A percentile compares a stretch with the other conserved stretches of the same genome.
Conservation (phyloP, 2,329 filamentous ascomycete species). For the Cryphonectria nitschkei region DNA sequence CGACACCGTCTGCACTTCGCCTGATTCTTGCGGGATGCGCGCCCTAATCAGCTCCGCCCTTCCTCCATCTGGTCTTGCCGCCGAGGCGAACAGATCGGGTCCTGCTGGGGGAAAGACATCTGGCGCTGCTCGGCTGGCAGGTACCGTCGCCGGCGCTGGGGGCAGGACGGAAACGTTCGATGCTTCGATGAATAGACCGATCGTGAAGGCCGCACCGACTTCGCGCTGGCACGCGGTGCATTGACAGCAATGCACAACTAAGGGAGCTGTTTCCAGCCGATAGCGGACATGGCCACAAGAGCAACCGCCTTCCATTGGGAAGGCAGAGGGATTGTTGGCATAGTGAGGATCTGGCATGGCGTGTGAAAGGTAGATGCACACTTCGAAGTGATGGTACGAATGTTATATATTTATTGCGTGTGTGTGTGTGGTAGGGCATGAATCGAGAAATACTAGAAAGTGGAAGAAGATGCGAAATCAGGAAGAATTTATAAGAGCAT, state of each 20-base stretch:
- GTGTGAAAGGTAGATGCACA: background rate
- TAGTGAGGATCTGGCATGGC: conserved; percentile 21
- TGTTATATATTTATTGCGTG: background rate
- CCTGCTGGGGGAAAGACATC: conserved; percentile 18
- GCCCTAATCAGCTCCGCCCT: background rate
- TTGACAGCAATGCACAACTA: conserved; percentile 51
- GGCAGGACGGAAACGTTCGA: conserved; percentile 39
- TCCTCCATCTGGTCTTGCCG: background rate
- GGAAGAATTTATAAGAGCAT: background rate
- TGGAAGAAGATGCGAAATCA: background rate
- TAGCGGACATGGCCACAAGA: conserved; percentile 73
- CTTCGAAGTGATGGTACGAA: background rate
- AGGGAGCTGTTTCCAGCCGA: conserved; percentile 59
- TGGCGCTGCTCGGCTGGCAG: conserved; percentile 26
- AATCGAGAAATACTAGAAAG: background rate
- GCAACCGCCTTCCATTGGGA: conserved; percentile 54
- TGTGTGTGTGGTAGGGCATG: background rate
- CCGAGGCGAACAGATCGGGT: conserved; percentile 4
- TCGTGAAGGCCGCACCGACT: conserved; percentile 43
- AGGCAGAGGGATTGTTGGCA: conserved; percentile 23
- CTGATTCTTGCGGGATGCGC: conserved; percentile 45
- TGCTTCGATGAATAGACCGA: conserved; percentile 49
- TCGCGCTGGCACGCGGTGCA: conserved; percentile 52
- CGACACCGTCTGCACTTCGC: conserved; percentile 44
- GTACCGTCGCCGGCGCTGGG: conserved; percentile 33